Conservation (phyloP, 768 basidiomycete species). For the Mycena alexandri region DNA sequence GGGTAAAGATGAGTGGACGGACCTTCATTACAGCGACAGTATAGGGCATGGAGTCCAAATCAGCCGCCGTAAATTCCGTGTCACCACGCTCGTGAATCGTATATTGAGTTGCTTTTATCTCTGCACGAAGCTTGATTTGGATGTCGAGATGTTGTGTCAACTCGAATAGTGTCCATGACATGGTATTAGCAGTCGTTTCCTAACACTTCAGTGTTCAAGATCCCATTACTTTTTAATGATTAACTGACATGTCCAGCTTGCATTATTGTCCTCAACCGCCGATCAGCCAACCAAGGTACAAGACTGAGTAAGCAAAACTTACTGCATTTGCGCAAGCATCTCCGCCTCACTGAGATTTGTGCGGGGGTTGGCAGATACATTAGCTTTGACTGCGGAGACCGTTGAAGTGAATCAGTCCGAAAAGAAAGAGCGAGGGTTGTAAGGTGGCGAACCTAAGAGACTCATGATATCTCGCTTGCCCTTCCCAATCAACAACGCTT, state of each 20-base stretch:
- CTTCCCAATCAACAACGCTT: conserved; percentile 61
- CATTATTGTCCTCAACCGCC: conserved; percentile 24
- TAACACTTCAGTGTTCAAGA: conserved; percentile 40
- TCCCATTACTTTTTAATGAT: not conserved
- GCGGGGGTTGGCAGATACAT: conserved; percentile 36
- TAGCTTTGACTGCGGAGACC: conserved; percentile 19
- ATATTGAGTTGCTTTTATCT: conserved; percentile 59
- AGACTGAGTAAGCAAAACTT: conserved; percentile 5
- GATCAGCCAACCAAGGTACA: not conserved
- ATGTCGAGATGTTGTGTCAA: conserved; percentile 69
- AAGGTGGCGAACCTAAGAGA: conserved; percentile 61
- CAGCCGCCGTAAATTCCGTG: conserved; percentile 57
- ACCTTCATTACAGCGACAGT: conserved; percentile 64
- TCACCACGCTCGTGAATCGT: conserved; percentile 52
- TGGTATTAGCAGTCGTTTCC: conserved; percentile 71
- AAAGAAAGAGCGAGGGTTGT: not conserved
- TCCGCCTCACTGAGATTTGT: conserved; percentile 39
- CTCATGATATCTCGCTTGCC: conserved; percentile 68
- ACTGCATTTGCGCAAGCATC: conserved; percentile 55
- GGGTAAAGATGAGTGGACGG: not conserved
- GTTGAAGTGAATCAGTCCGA: not conserved
- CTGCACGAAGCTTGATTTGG: conserved; percentile 72
- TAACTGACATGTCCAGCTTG: conserved; percentile 27
- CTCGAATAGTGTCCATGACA: conserved; percentile 74
- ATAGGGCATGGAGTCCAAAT: conserved; percentile 66